Conservation (phyloP, 805 yeast genomes). For the Lipomyces mesembrius region DNA sequence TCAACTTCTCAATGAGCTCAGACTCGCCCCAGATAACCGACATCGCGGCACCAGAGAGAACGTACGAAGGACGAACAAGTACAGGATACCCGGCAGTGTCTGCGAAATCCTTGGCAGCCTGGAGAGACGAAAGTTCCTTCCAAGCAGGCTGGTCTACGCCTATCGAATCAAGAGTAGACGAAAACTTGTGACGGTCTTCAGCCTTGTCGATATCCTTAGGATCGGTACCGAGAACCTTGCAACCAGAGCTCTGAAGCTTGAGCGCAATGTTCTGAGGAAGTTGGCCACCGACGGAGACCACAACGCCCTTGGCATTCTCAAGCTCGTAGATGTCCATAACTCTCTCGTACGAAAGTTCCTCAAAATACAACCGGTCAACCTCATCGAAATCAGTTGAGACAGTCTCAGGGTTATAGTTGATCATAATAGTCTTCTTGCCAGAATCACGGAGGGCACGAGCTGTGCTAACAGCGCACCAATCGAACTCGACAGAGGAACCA, state of each 20-base stretch:
- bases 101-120: constrained; percentile 85
- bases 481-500: constrained; percentile 98
- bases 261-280: constrained; percentile 96
- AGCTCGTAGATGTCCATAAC: constrained; percentile 96
- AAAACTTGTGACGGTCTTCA: constrained; percentile 97
- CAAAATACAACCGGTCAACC: constrained; percentile 95
- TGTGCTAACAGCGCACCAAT: constrained; percentile 98
- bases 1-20: constrained; percentile 81
- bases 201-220: constrained; percentile 96
- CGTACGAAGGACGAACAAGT: constrained; percentile 95
- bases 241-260: constrained; percentile 75
- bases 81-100: constrained; percentile 90
- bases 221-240: constrained; percentile 88
- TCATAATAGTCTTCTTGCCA: constrained; percentile 91
- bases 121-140: constrained; percentile 89
- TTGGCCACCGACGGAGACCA: constrained; percentile 97
- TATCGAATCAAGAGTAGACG: constrained; percentile 89
- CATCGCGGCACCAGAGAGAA: constrained; percentile 98
- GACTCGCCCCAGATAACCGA: constrained; percentile 79
- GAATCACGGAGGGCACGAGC: constrained; percentile 89
- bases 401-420: constrained; percentile 97
- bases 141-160: constrained; percentile 96
- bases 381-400: constrained; percentile 98
- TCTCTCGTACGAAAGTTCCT: constrained; percentile 92
- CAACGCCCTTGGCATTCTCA: constrained; percentile 86